A percentile compares a stretch with the other conserved stretches of the same genome.
Evolutionary conservation across 768 basidiomycete genomes (phyloP).

Genomic region (Strobilomyces echinocephalus): DNA sequence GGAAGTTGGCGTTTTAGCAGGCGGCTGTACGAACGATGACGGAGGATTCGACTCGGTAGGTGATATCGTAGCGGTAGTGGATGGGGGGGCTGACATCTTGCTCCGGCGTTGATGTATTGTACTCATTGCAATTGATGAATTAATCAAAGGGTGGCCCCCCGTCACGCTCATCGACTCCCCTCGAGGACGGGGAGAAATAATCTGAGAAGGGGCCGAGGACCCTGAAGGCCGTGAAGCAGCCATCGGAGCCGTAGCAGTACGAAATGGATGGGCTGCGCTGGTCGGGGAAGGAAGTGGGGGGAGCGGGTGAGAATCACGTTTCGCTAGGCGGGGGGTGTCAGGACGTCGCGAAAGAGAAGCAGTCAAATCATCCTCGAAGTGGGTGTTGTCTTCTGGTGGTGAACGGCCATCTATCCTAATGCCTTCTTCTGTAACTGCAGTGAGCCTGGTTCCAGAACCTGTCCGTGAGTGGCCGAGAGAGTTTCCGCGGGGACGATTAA

Average conservation of each 20-base stretch:
- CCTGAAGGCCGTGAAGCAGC: constrained; percentile 38
- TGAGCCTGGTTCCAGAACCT: constrained; percentile 54
- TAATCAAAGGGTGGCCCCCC: constrained; percentile 45
- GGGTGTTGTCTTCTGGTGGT: constrained; percentile 20
- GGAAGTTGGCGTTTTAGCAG: constrained; percentile 32
- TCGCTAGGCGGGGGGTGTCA: constrained; percentile 40
- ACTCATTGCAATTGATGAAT: constrained; percentile 53
- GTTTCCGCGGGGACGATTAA: constrained; percentile 41
- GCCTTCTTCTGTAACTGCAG: constrained; percentile 59
- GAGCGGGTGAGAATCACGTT: constrained; percentile 58
- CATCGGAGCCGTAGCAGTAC: constrained; percentile 21
- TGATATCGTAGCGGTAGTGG: constrained; percentile 26
- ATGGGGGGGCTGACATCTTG: constrained; percentile 60
- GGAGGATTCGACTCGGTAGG: constrained; percentile 38
- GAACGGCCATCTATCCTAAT: constrained; percentile 34
- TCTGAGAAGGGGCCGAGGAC: constrained; percentile 41
- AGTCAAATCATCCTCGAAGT: constrained; percentile 30
- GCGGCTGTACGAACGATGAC: constrained; percentile 31
- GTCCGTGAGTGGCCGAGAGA: constrained; percentile 51
- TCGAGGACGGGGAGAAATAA: constrained; percentile 48
- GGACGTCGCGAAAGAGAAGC: constrained; percentile 30
- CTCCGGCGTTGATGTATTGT: constrained; percentile 65
- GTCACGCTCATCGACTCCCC: constrained; percentile 44
- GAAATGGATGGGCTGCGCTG: constrained; percentile 26
- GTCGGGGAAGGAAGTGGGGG: constrained; percentile 60